Conservation (phyloP, 495 filamentous ascomycete species). For the Annulohypoxylon moriforme region DNA sequence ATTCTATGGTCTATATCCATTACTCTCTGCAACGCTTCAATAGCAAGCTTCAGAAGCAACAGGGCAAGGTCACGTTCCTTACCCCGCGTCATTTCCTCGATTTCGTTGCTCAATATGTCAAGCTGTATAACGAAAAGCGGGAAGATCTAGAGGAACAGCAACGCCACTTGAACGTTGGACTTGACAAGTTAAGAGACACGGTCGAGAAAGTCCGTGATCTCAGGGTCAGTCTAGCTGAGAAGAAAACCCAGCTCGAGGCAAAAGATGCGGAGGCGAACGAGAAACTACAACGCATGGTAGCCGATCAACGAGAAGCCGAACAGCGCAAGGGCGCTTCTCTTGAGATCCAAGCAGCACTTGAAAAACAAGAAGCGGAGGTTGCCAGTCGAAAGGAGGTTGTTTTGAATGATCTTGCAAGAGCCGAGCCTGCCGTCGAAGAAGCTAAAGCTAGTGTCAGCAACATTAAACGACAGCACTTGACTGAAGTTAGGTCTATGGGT, state of each 20-base stretch:
- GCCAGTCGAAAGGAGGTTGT: conserved; percentile 86
- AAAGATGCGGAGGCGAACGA: conserved; percentile 97
- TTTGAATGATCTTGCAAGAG: conserved; percentile 84
- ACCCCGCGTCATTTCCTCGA: conserved; percentile 98
- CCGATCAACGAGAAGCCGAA: conserved; percentile 95
- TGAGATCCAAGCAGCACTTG: conserved; percentile 86
- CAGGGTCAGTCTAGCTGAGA: conserved; percentile 87
- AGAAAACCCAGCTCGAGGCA: conserved; percentile 89
- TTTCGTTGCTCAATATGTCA: conserved; percentile 98
- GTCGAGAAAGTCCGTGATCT: conserved; percentile 97
- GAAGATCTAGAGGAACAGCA: conserved; percentile 99
- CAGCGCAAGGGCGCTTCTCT: conserved; percentile 86
- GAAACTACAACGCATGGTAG: conserved; percentile 95
- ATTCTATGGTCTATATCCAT: conserved; percentile 98
- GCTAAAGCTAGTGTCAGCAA: conserved; percentile 95
- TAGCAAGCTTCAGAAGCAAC: conserved; percentile 86
- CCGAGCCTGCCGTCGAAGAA: conserved; percentile 92
- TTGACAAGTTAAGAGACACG: conserved; percentile 97
- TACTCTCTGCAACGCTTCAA: conserved; percentile 94
- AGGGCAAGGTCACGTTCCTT: conserved; percentile 88
- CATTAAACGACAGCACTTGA: conserved; percentile 96
- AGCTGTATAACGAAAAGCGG: conserved; percentile 96
- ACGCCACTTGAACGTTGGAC: conserved; percentile 94
- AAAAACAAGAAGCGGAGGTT: conserved; percentile 91
- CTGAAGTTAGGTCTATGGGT: conserved; percentile 96